phyloP scores from a whole-genome alignment of 1,284 basidiomycete species.

The Heterobasidion parviporum region DNA sequence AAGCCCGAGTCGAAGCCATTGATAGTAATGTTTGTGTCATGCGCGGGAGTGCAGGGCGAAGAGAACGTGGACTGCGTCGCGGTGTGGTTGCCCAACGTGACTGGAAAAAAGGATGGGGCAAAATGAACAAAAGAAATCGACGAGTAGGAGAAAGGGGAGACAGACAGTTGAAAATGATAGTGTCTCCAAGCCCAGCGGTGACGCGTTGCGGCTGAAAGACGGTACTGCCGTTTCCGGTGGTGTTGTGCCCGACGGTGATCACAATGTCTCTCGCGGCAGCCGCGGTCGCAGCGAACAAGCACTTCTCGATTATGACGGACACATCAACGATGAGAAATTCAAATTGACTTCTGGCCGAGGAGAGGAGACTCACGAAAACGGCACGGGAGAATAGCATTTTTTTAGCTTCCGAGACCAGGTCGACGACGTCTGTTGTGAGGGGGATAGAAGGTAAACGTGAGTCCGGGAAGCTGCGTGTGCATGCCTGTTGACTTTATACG shows the following conservation, averaged over 20 bases:
- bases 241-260: constrained; percentile 40
- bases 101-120: constrained; percentile 19
- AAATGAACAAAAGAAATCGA: neutral
- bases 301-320: neutral
- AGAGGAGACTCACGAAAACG: neutral
- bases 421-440: neutral
- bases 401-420: no score
- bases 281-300: neutral
- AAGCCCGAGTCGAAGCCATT: constrained; percentile 52
- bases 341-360: neutral
- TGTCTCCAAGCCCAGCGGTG: constrained; percentile 37
- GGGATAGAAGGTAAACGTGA: neutral
- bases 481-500: no score
- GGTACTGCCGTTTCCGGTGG: constrained; percentile 29
- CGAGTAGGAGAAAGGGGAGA: neutral
- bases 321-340: neutral
- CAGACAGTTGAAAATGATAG: constrained; percentile 48
- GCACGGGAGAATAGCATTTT: no score
- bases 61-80: constrained; percentile 48
- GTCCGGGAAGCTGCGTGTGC: no score
- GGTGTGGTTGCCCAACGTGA: constrained; percentile 49
- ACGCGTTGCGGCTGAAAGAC: constrained; percentile 41
- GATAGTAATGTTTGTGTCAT: constrained; percentile 35
- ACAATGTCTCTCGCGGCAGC: constrained; percentile 29
- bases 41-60: constrained; percentile 39